Percentiles rank a stretch among this genome's conserved stretches.
Evolutionary conservation across 257 asterid species (phyloP).

Genomic region (Jaltomata sinuosa): DNA sequence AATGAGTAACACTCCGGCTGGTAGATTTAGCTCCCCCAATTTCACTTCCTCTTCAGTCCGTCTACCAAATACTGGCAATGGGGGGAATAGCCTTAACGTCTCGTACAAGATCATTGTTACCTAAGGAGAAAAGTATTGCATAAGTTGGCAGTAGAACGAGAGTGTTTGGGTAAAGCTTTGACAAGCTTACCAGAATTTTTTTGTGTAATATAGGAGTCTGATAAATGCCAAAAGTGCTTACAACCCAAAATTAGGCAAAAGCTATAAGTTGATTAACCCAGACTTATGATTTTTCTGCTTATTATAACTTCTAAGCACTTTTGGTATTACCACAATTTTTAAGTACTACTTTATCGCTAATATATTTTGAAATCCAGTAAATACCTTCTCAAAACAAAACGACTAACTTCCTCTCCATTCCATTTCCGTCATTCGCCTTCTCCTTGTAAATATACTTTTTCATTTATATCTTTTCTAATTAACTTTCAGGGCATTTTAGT

Average conservation of each 20-base stretch:
- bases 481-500: not conserved
- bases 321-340: not conserved
- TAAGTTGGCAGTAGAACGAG: not conserved
- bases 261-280: conserved; percentile 12
- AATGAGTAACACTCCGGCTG: not conserved
- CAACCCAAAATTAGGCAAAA: conserved; percentile 9
- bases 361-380: not conserved
- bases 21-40: conserved; percentile 12
- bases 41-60: not conserved
- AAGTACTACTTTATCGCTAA: not conserved
- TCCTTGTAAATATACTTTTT: not conserved
- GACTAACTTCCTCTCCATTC: not conserved
- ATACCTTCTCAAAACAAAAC: not conserved
- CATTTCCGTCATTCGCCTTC: conserved; percentile 3
- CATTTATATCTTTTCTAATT: not conserved
- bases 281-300: conserved; percentile 7
- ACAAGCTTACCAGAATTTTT: not conserved
- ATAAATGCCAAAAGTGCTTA: not conserved
- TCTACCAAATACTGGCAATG: not conserved
- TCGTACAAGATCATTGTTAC: conserved; percentile 10
- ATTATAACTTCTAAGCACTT: not conserved
- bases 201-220: conserved; percentile 10
- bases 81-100: conserved; percentile 27
- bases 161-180: not conserved
- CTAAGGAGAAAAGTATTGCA: not conserved